These are phyloP conservation scores for Metarhizium rileyi DNA, from an alignment of 2,329 filamentous ascomycete genomes.

Conservation along the genomic window DNA sequence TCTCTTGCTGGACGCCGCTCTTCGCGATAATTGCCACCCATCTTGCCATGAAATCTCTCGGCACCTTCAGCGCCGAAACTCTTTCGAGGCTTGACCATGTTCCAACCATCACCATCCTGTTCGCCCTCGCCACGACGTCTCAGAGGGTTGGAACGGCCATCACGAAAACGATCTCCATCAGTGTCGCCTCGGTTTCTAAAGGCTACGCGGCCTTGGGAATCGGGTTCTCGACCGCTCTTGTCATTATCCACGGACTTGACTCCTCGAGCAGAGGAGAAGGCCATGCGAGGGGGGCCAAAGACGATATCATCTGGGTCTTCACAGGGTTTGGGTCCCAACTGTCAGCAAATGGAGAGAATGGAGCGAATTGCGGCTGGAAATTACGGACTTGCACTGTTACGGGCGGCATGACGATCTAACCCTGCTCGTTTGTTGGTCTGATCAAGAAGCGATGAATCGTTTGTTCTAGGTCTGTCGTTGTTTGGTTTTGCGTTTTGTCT, in stretches of 20 bases:
- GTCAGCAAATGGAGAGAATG: not conserved
- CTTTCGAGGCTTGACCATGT: constrained; percentile 62
- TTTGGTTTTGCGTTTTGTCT: constrained; percentile 31
- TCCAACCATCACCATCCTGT: constrained; percentile 63
- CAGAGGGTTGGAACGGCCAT: constrained; percentile 34
- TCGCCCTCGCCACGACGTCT: constrained; percentile 47
- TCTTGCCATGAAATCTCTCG: constrained; percentile 58
- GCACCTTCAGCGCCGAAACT: constrained; percentile 64
- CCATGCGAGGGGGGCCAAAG: constrained; percentile 73
- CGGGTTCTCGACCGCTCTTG: constrained; percentile 40
- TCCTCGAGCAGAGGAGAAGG: constrained; percentile 68
- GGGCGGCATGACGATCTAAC: constrained; percentile 43
- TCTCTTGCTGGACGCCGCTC: constrained; percentile 40
- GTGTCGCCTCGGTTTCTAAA: constrained; percentile 43
- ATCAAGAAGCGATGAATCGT: constrained; percentile 36
- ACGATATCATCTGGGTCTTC: constrained; percentile 70
- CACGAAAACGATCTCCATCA: constrained; percentile 42
- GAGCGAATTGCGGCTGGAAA: not conserved
- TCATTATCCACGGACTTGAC: constrained; percentile 42
- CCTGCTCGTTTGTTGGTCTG: constrained; percentile 41
- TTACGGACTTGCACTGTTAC: constrained; percentile 46
- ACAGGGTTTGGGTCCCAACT: not conserved
- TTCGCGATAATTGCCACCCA: constrained; percentile 40
- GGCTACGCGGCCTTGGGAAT: constrained; percentile 47
- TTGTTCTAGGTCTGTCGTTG: constrained; percentile 34